Evolutionary conservation across 805 yeast genomes (phyloP).

Genomic region (Yamadazyma kitorensis): DNA sequence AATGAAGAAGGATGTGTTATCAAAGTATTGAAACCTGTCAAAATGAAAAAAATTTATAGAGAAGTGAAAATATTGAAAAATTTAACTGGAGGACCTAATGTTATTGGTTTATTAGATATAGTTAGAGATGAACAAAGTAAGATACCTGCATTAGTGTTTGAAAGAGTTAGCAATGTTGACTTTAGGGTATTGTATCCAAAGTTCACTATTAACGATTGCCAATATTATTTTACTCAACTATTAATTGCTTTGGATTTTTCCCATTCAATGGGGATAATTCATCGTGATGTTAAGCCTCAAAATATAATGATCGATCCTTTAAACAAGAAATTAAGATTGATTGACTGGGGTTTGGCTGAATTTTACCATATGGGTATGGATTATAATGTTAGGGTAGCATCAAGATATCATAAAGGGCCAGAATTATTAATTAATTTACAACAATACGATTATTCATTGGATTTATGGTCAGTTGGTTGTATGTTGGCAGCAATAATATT

Average conservation of each 20-base stretch:
- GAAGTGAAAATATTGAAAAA: conserved; percentile 87
- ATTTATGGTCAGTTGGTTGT: conserved; percentile 89
- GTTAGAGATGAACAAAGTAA: conserved; percentile 81
- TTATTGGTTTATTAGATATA: conserved; percentile 74
- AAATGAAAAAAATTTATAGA: conserved; percentile 86
- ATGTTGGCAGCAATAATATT: conserved; percentile 87
- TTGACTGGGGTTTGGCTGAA: conserved; percentile 96
- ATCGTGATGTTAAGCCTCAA: conserved; percentile 92
- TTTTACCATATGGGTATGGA: conserved; percentile 87
- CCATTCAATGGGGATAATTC: conserved; percentile 94
- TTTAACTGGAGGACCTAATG: conserved; percentile 78
- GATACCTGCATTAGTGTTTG: conserved; percentile 87
- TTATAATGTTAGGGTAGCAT: conserved; percentile 89
- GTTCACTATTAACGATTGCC: conserved; percentile 69
- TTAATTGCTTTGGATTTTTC: conserved; percentile 81
- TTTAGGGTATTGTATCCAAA: conserved; percentile 84
- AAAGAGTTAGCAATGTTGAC: conserved; percentile 79
- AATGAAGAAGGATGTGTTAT: conserved; percentile 72
- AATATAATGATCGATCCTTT: conserved; percentile 89
- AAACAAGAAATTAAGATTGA: conserved; percentile 59
- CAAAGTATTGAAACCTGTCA: conserved; percentile 90
- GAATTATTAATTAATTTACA: conserved; percentile 81
- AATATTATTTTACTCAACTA: conserved; percentile 79
- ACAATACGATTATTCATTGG: conserved; percentile 84
- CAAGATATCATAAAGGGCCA: conserved; percentile 90